Evolutionary conservation across 768 basidiomycete genomes (phyloP).

Genomic region (Kwoniella botswanensis): DNA sequence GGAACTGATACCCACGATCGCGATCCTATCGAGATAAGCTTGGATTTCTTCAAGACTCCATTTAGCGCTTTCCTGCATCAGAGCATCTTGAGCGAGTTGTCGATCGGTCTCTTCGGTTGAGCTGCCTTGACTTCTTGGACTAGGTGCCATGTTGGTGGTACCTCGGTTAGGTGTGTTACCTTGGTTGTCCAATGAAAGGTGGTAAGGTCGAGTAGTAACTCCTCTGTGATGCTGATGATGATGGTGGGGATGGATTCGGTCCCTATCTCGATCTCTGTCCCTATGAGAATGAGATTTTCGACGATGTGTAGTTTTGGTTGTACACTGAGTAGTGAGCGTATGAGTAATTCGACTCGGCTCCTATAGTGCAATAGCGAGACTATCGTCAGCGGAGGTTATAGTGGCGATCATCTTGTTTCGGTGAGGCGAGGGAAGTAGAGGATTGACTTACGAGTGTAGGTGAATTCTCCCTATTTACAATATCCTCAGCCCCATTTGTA

Average conservation of each 20-base stretch:
- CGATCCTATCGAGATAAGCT: background rate
- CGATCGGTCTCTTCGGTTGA: background rate
- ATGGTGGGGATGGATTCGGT: background rate
- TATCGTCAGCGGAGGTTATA: background rate
- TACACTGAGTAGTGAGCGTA: background rate
- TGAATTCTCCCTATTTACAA: background rate
- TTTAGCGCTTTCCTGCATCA: background rate
- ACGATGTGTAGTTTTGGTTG: background rate
- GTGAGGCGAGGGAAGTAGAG: background rate
- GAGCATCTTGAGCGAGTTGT: background rate
- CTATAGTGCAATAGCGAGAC: background rate
- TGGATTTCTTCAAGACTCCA: background rate
- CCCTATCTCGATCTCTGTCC: background rate
- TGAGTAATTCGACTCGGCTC: background rate
- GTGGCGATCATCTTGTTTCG: background rate
- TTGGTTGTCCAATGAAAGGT: background rate
- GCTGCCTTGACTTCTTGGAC: background rate
- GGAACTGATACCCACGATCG: background rate
- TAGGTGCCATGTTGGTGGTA: background rate
- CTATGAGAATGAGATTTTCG: background rate
- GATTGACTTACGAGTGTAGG: background rate
- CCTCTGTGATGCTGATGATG: background rate
- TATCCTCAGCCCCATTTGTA: background rate
- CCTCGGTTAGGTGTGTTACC: background rate
- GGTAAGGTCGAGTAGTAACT: background rate